phyloP scores from a whole-genome alignment of 2,329 filamentous ascomycete genomes.

The Arachnomyces sp. region DNA sequence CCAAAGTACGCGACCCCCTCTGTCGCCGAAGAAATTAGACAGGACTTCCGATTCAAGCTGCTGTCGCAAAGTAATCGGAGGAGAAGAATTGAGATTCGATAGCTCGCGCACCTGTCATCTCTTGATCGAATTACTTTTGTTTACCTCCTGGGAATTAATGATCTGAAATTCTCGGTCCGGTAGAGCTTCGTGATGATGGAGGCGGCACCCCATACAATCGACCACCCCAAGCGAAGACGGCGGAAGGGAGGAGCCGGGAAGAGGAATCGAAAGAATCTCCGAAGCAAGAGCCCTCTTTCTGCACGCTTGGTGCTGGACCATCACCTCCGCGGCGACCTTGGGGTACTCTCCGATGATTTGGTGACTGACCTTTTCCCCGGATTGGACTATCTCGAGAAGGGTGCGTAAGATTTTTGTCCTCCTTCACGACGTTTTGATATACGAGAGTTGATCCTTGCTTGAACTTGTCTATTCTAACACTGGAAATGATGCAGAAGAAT shows the following conservation, averaged over 20 bases:
- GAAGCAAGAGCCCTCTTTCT: slow-evolving; percentile 63
- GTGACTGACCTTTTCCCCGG: slow-evolving; percentile 68
- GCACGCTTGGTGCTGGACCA: slow-evolving; percentile 79
- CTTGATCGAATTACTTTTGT: neutral
- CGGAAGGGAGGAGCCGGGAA: slow-evolving; percentile 36
- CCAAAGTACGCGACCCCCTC: slow-evolving; percentile 10
- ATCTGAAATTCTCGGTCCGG: neutral
- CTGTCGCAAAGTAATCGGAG: neutral
- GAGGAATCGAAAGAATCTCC: slow-evolving; percentile 33
- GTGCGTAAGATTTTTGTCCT: neutral
- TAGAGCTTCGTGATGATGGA: slow-evolving; percentile 30
- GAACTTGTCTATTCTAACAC: slow-evolving; percentile 6
- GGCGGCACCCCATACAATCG: slow-evolving; percentile 32
- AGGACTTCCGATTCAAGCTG: neutral
- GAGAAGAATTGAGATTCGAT: neutral
- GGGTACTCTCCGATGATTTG: slow-evolving; percentile 77
- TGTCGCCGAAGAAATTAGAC: slow-evolving; percentile 5
- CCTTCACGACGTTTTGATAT: neutral
- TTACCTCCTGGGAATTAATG: neutral
- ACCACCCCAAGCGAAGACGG: slow-evolving; percentile 44
- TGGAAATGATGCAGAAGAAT: slow-evolving; percentile 4
- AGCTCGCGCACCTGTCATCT: neutral
- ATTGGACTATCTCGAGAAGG: slow-evolving; percentile 30
- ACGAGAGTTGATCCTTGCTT: too few species aligned
- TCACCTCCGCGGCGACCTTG: slow-evolving; percentile 74